Conservation (phyloP, 2,329 filamentous ascomycete species). For the Helminthosporium solani region DNA sequence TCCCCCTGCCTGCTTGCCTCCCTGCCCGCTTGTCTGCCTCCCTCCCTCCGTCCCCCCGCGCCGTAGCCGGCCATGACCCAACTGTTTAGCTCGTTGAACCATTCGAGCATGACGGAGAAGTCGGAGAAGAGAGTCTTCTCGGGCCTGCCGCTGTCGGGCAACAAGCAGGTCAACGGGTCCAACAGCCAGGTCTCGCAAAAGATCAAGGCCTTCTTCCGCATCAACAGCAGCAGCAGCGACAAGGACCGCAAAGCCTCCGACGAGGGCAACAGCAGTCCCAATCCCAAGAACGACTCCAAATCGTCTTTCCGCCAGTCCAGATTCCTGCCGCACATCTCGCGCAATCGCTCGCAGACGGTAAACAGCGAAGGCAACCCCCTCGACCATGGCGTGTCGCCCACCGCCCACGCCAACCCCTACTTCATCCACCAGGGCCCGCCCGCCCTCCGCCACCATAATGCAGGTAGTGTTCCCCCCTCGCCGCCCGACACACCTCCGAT, state of each 20-base stretch:
- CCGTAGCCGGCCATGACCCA: slow-evolving; percentile 43
- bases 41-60: too few species aligned
- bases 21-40: too few species aligned
- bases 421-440: slow-evolving; percentile 96
- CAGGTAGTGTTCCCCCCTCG: slow-evolving; percentile 86
- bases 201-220: slow-evolving; percentile 70
- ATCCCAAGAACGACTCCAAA: slow-evolving; percentile 62
- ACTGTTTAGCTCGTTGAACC: slow-evolving; percentile 43
- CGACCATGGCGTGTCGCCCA: slow-evolving; percentile 87
- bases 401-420: slow-evolving; percentile 93
- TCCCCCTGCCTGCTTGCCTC: too few species aligned
- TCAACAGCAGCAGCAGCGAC: slow-evolving; percentile 57
- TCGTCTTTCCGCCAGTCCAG: slow-evolving; percentile 77
- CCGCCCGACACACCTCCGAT: slow-evolving; percentile 86
- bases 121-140: slow-evolving; percentile 53
- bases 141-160: slow-evolving; percentile 47
- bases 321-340: slow-evolving; percentile 83
- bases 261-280: slow-evolving; percentile 39
- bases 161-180: slow-evolving; percentile 48
- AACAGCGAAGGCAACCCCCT: slow-evolving; percentile 90
- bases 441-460: slow-evolving; percentile 89
- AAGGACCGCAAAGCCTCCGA: slow-evolving; percentile 43
- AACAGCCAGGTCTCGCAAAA: slow-evolving; percentile 61
- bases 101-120: slow-evolving; percentile 39
- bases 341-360: slow-evolving; percentile 85